Base-by-base conservation (phyloP, 495 filamentous ascomycete genomes). In the Acidiella bohemica region DNA sequence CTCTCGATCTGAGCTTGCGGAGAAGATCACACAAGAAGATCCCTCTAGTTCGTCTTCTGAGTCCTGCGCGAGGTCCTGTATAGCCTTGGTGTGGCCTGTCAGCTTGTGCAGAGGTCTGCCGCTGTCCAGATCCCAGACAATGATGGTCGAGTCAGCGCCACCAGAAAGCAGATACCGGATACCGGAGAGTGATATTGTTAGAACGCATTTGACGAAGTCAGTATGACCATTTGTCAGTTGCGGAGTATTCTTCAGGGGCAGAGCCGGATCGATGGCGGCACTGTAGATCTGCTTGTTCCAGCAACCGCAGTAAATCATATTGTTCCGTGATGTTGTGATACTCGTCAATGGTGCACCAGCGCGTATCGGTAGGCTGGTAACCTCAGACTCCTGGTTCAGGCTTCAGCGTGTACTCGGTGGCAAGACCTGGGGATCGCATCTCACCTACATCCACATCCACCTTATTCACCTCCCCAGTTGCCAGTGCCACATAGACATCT, bases 131-230 rank as follows among this genome's bases (percentile, higher is more conserved):
- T 93, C 72, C 78, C 85, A 95, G 5, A 93, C 70, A 0, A 93
- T 73, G 34, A 95, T 83, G 52, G 78, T 73, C 32, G 79, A 78
- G 57, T 97, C 90, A 20, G 84, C 80, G 22, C 83, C 81, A 16
- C 88, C 88, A 10, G 84, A 87, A 32, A 95, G 68, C 17, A 97
- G 71, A 11, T 78, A 47, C 46, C 84, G 71, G 33, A 74, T 67
- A 5, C 70, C 75, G 23, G 46, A 32, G 14, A 63, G 27, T 1
- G 45, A 31, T 13, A 66, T 45, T 33, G 53, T 59, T 12, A 76
- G 57, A 0, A 95, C 63, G 4, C 78, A 67, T 58, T 88, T 93
- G 39, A 97, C 82, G 53, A 97, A 97, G 55, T 97, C 90, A 0
- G 73, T 66, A 55, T 97, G 90, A 9, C 84, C 90, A 28, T 66